Evolutionary conservation across 1,284 basidiomycete species (phyloP), one percentile per base, ranked within the genome.

Genomic region (Rugosomyces carneus): DNA sequence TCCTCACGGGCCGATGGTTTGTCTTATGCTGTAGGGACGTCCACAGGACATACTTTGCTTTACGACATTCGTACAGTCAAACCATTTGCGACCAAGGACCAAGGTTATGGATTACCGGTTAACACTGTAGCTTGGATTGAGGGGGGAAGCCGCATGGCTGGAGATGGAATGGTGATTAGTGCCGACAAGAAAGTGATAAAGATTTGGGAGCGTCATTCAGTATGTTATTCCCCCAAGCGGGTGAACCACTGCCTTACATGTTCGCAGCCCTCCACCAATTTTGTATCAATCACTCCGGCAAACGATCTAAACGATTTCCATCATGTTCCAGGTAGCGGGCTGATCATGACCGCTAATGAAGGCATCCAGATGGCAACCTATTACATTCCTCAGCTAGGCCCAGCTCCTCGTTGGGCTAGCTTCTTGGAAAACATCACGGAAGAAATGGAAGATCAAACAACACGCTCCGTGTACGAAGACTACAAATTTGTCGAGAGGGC

Each of bases 361-460:
- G 89, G 91, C 15, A 90, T 93, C 42, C 86, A 89, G 53, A 89
- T 97, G 83, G 86, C 81, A 19, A 82, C 85, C 3, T 95, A 89
- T 66, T 99, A 94, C 62, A 85, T 99, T 36, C 96, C 95, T 13
- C 89, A 95, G 56, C 79, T 99, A 4, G 96, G 96, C 0, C 94
- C 94, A 2, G 96, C 96, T 10, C 95, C 96, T 0, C 80, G 82
- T 56, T 99, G 96, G 96, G 93, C 92, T 41, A 86, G 84, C 60
- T 99, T 98, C 82, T 79, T 99, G 48, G 96, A 99, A 69, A 93
- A 91, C 57, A 86, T 99, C 60, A 99, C 96, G 0, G 96, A 99
- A 63, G 93, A 97, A 63, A 86, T 97, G 81, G 94, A 94, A 59
- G 89, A 92, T 59, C 86, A 89, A 60, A 79, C 81, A 0, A 72